These are phyloP conservation scores for Amylocystis lapponica DNA, from an alignment of 768 basidiomycete species.

Conservation along the genomic window DNA sequence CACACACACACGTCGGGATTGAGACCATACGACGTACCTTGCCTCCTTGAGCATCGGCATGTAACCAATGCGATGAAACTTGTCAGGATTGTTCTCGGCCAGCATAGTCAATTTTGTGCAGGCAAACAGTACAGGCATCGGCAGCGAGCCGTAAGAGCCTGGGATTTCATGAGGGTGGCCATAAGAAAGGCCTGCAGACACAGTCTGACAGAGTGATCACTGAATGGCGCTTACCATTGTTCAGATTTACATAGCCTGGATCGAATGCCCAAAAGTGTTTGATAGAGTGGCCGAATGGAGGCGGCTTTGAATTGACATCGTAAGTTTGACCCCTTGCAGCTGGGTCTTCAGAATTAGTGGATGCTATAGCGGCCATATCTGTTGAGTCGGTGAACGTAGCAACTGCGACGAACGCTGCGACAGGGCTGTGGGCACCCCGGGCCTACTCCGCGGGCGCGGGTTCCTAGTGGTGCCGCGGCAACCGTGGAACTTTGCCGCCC, in stretches of 20 bases:
- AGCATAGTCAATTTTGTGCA: slow-evolving; percentile 2
- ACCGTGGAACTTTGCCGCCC: no score
- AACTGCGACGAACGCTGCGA: no score
- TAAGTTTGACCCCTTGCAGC: slow-evolving; percentile 10
- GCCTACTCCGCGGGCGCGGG: no score
- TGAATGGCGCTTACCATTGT: slow-evolving; percentile 41
- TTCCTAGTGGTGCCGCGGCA: no score
- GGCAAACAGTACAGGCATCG: slow-evolving; percentile 13
- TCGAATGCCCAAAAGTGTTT: slow-evolving; percentile 52
- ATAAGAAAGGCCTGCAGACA: no score
- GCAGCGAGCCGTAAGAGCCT: slow-evolving; percentile 18
- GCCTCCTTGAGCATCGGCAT: slow-evolving; percentile 9
- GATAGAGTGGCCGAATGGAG: slow-evolving; percentile 51
- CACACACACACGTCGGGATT: neutral
- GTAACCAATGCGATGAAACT: slow-evolving; percentile 11
- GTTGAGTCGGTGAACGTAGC: no score
- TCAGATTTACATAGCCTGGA: slow-evolving; percentile 56
- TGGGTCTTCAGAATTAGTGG: no score
- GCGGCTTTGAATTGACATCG: slow-evolving; percentile 23
- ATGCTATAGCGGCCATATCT: no score
- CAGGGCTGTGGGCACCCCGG: no score
- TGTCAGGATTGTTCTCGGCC: slow-evolving; percentile 16
- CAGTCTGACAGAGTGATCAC: neutral
- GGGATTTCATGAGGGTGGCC: no score
- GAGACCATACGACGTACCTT: slow-evolving; percentile 1